Percentiles rank a stretch among this genome's conserved stretches.
Conservation (phyloP, 2,329 filamentous ascomycete genomes). For the Coniochaeta pulveracea region DNA sequence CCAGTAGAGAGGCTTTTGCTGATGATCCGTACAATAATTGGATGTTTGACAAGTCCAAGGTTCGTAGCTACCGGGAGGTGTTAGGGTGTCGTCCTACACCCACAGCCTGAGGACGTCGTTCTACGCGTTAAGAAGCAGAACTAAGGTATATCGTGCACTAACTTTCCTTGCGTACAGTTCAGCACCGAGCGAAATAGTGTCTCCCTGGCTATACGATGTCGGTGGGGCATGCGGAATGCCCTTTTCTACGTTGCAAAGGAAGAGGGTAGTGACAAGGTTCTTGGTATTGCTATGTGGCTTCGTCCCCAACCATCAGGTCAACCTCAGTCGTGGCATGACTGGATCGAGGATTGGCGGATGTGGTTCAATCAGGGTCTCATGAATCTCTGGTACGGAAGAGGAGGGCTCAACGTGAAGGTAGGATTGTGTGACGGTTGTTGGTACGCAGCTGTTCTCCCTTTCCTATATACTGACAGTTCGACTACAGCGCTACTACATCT, state of each 20-base stretch:
- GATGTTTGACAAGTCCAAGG: conserved; percentile 49
- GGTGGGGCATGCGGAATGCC: conserved; percentile 58
- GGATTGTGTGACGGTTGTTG: conserved; percentile 4
- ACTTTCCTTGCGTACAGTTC: conserved; percentile 29
- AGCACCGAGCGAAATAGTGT: conserved; percentile 46
- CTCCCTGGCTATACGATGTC: conserved; percentile 53
- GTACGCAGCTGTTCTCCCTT: background rate
- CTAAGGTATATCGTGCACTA: no score
- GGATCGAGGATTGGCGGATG: conserved; percentile 53
- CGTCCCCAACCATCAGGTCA: conserved; percentile 36
- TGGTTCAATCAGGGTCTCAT: conserved; percentile 55
- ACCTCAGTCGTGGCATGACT: conserved; percentile 47
- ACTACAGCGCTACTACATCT: conserved; percentile 54
- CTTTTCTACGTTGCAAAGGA: conserved; percentile 62
- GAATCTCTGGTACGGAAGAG: conserved; percentile 58
- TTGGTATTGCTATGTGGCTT: conserved; percentile 66
- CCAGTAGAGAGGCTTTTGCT: conserved; percentile 40
- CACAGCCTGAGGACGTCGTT: no score
- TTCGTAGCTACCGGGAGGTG: no score
- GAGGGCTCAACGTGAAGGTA: conserved; percentile 52
- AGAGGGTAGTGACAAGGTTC: conserved; percentile 37
- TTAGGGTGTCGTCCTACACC: no score
- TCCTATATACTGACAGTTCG: background rate
- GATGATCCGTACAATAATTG: conserved; percentile 57
- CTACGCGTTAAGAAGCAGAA: no score